phyloP scores from a whole-genome alignment of 208 protist species.

The Leptomonas seymouri region DNA sequence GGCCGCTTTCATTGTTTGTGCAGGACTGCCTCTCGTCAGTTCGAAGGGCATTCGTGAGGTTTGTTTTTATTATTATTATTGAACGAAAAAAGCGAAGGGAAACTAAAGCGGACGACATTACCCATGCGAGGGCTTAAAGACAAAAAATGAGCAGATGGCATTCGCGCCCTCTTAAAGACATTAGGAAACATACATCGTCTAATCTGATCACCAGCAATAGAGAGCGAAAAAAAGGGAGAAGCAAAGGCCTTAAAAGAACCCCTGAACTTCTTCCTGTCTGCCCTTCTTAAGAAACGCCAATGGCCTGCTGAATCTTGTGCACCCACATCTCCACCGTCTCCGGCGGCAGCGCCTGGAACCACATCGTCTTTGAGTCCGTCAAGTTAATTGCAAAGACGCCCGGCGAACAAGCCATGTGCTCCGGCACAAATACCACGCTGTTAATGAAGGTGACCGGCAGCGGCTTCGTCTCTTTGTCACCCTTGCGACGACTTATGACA shows the following conservation, averaged over 20 bases:
- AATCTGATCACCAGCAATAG: background rate
- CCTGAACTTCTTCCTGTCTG: background rate
- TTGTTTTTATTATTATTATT: too few relatives aligned
- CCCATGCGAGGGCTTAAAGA: too few relatives aligned
- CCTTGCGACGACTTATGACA: constrained; percentile 53
- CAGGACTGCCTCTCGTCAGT: too few relatives aligned
- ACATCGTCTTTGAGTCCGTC: constrained; percentile 70
- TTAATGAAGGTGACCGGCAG: constrained; percentile 57
- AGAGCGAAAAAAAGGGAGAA: background rate
- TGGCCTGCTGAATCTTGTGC: constrained; percentile 63
- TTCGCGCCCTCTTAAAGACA: too few relatives aligned
- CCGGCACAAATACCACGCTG: constrained; percentile 73
- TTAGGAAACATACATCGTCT: too few relatives aligned
- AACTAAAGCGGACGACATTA: too few relatives aligned
- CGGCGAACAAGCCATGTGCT: constrained; percentile 54
- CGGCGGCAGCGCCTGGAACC: constrained; percentile 66
- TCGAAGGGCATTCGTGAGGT: too few relatives aligned
- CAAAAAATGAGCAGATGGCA: too few relatives aligned
- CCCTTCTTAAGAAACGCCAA: constrained; percentile 41
- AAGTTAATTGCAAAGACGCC: constrained; percentile 79
- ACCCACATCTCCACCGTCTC: constrained; percentile 53
- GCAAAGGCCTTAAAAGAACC: background rate
- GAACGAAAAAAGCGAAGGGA: background rate
- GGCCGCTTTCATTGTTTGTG: too few relatives aligned
- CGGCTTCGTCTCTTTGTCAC: constrained; percentile 50